Conservation (phyloP, 2,329 filamentous ascomycete species). For the Pseudogymnoascus sp. region DNA sequence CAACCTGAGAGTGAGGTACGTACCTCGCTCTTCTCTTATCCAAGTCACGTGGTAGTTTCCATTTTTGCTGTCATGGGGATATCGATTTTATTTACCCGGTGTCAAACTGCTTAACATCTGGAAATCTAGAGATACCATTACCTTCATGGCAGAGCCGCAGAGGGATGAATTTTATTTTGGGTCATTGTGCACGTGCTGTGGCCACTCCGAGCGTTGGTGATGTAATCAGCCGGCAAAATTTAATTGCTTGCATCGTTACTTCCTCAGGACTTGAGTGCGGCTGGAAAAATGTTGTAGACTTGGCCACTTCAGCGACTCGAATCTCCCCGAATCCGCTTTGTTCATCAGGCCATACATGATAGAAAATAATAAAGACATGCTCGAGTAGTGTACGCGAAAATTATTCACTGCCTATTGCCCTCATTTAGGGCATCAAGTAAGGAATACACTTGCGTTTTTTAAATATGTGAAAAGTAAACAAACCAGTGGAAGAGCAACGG, state of each 20-base stretch:
- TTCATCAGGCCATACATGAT: background rate
- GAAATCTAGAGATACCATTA: background rate
- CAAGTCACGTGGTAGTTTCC: background rate
- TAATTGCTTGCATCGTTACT: background rate
- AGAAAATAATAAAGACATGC: background rate
- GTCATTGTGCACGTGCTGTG: background rate
- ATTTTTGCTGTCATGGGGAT: background rate
- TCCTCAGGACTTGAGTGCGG: background rate
- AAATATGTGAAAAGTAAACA: background rate
- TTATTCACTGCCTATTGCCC: background rate
- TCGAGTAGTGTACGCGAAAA: background rate
- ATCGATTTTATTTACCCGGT: background rate
- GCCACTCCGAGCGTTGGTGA: background rate
- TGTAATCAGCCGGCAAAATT: background rate
- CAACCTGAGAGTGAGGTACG: background rate
- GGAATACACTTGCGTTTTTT: background rate
- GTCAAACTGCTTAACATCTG: background rate
- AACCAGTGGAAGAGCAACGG: background rate
- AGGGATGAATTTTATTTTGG: background rate
- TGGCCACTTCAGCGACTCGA: background rate
- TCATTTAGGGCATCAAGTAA: background rate
- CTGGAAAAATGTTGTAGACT: background rate
- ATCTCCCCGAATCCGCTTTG: background rate
- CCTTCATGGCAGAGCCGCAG: background rate
- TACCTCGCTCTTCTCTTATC: background rate